Base-by-base conservation (phyloP, 257 asterid genomes). In the Przewalskia tangutica region DNA sequence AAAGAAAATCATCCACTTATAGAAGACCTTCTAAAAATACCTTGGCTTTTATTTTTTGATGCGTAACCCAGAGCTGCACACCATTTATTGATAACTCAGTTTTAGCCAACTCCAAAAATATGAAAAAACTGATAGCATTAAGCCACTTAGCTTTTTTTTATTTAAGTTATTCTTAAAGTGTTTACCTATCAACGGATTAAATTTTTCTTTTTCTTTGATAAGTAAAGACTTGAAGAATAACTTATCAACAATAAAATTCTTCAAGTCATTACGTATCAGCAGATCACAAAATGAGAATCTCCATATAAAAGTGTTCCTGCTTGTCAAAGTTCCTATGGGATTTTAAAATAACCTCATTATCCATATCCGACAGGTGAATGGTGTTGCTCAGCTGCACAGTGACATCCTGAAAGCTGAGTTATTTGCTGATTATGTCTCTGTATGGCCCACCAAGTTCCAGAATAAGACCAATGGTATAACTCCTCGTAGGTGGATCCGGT, bases 401-500 rank as follows among this genome's bases (percentile, higher is more conserved):
- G 97, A 96, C 92, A 96, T 96, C 77, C 89, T 96, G 77, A 94
- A 89, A 86, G 81, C 92, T 18, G 98, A 96, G 87, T 86, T 96
- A 82, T 96, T 96, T 83, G 88, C 92, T 81, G 98, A 96, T 88
- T 96, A 94, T 84, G 98, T 93, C 86, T 94, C 98, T 54, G 82
- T 96, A 80, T 96, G 99, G 99, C 98, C 98, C 54, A 63, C 90
- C 84, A 96, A 96, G 83, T 96, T 94, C 88, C 99, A 96, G 81
- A 96, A 96, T 92, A 94, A 96, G 88, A 96, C 99, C 85, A 96
- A 96, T 79, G 98, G 99, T 70, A 94, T 96, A 84, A 96, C 99
- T 84, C 99, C 99, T 44, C 98, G 99, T 10, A 93, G 99, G 46
- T 96, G 99, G 99, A 93, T 96, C 82, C 89, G 81, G 76, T 96